phyloP scores from a whole-genome alignment of 345 rosid species.

The Lumnitzera racemosa region DNA sequence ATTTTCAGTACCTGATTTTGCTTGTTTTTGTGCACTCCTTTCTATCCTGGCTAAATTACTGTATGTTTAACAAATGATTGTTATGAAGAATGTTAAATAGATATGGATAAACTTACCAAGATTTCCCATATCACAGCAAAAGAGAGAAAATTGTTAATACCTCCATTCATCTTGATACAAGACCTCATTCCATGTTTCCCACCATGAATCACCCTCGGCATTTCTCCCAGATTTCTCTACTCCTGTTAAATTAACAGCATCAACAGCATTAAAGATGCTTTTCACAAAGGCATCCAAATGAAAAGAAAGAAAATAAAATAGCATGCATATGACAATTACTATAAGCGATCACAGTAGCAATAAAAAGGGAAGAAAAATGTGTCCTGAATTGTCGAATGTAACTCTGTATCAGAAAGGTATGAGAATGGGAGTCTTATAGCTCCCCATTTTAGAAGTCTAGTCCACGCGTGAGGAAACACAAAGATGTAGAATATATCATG shows the following conservation, averaged over 20 bases:
- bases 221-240: slow-evolving; percentile 97
- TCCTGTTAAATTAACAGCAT: slow-evolving; percentile 31
- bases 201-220: slow-evolving; percentile 97
- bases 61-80: slow-evolving; percentile 17
- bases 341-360: too few relatives aligned
- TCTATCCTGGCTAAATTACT: slow-evolving; percentile 97
- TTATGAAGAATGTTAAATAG: neutral
- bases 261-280: slow-evolving; percentile 5
- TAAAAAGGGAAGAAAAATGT: too few relatives aligned
- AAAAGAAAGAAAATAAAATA: neutral
- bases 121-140: neutral
- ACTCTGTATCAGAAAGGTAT: too few relatives aligned
- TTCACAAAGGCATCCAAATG: neutral
- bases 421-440: too few relatives aligned
- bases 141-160: slow-evolving; percentile 23
- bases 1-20: slow-evolving; percentile 84
- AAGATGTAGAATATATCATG: too few relatives aligned
- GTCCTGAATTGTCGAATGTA: too few relatives aligned
- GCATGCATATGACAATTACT: too few relatives aligned
- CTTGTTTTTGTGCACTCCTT: slow-evolving; percentile 98
- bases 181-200: slow-evolving; percentile 99
- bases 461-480: too few relatives aligned
- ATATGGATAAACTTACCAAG: neutral
- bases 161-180: slow-evolving; percentile 99
- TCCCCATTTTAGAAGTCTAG: too few relatives aligned